Conservation (phyloP, 2,329 filamentous ascomycete genomes). For the Diaporthe capsici region DNA sequence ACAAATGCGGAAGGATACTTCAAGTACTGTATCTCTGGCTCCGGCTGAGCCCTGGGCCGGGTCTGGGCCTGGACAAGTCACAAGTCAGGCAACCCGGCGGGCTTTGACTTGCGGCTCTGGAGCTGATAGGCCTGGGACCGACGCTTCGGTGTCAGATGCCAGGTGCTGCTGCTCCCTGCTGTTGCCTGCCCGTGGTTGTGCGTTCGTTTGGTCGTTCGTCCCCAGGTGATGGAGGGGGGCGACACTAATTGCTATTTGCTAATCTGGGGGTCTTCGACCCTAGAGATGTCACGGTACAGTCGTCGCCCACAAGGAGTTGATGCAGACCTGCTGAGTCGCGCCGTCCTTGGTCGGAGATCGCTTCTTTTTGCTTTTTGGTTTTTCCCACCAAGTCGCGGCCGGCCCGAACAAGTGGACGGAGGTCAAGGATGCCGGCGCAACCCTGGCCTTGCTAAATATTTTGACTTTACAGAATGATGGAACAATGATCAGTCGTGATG, state of each 20-base stretch:
- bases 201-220: conserved; percentile 5
- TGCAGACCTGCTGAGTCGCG: not conserved
- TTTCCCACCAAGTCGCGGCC: not conserved
- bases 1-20: not conserved
- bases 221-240: conserved; percentile 9
- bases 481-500: conserved; percentile 6
- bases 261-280: not conserved
- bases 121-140: conserved; percentile 38
- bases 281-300: conserved; percentile 16
- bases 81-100: conserved; percentile 18
- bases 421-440: not conserved
- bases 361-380: conserved; percentile 24
- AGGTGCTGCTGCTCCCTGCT: conserved; percentile 32
- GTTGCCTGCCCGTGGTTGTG: conserved; percentile 10
- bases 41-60: conserved; percentile 22
- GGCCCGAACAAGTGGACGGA: not conserved
- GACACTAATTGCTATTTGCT: not conserved
- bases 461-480: not conserved
- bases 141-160: conserved; percentile 38
- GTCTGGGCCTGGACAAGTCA: conserved; percentile 35
- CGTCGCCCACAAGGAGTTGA: not conserved
- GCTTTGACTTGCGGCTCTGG: conserved; percentile 18
- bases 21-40: not conserved
- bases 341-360: conserved; percentile 17
- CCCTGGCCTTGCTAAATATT: not conserved